Conservation (phyloP, 495 filamentous ascomycete species). For the Hypoxylon trugodes region DNA sequence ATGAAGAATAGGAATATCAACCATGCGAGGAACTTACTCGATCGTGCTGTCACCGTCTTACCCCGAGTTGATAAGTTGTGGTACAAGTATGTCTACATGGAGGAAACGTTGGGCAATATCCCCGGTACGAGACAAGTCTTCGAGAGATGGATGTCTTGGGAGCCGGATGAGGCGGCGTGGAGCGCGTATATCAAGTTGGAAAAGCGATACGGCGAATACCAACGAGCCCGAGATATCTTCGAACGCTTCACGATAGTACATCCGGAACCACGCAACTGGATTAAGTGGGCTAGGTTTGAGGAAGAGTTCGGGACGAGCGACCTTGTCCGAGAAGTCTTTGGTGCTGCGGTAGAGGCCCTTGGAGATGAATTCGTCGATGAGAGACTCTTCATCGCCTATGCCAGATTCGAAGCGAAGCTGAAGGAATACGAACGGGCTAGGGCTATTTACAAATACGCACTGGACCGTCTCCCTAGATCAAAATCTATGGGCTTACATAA, state of each 20-base stretch:
- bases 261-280: slow-evolving; percentile 95
- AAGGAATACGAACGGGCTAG: slow-evolving; percentile 96
- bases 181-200: slow-evolving; percentile 95
- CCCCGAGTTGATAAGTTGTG: slow-evolving; percentile 94
- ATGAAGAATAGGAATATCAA: slow-evolving; percentile 98
- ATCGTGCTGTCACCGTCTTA: slow-evolving; percentile 91
- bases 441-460: slow-evolving; percentile 95
- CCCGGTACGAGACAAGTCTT: slow-evolving; percentile 93
- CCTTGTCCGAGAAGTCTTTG: slow-evolving; percentile 91
- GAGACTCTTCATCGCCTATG: slow-evolving; percentile 91
- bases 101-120: slow-evolving; percentile 93
- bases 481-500: slow-evolving; percentile 88
- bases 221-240: slow-evolving; percentile 84
- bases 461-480: slow-evolving; percentile 88
- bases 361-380: slow-evolving; percentile 98
- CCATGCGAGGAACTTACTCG: slow-evolving; percentile 92
- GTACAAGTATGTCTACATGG: slow-evolving; percentile 99
- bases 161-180: slow-evolving; percentile 96
- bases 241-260: slow-evolving; percentile 92
- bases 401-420: slow-evolving; percentile 88
- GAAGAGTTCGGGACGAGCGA: slow-evolving; percentile 93
- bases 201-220: slow-evolving; percentile 91
- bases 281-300: slow-evolving; percentile 98
- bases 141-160: slow-evolving; percentile 98
- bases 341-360: slow-evolving; percentile 84